A percentile compares a stretch with the other conserved stretches of the same genome.
These are phyloP conservation scores for Venturiaceae sp. DNA, from an alignment of 2,329 filamentous ascomycete species.

Conservation along the genomic window DNA sequence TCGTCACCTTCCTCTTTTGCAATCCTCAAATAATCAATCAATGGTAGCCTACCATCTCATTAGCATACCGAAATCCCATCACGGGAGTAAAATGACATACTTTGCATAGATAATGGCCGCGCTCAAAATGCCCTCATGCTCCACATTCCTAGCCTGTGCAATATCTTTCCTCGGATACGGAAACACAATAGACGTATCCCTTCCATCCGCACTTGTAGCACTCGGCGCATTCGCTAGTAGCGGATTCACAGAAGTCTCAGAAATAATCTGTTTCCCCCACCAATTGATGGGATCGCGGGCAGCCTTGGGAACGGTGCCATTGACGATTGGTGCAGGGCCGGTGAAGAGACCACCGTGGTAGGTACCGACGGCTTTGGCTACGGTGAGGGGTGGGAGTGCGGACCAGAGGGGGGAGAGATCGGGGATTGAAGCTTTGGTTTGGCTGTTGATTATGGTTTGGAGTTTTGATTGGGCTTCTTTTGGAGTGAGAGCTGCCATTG, in stretches of 20 bases:
- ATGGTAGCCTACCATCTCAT: neutral
- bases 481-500: neutral
- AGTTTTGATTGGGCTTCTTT: neutral
- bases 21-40: neutral
- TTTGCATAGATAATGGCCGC: conserved; percentile 4
- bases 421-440: neutral
- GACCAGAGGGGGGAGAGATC: neutral
- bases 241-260: neutral
- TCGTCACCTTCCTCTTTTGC: neutral
- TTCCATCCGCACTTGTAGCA: neutral
- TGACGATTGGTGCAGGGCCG: neutral
- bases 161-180: conserved; percentile 7
- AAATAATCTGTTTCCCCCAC: conserved; percentile 6
- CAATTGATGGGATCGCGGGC: neutral
- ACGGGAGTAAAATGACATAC: neutral
- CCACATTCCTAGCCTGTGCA: conserved; percentile 4
- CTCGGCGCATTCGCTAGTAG: neutral
- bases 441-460: neutral
- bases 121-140: neutral
- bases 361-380: neutral
- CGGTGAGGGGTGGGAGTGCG: neutral
- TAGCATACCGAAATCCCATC: too few relatives aligned
- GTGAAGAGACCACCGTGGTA: conserved; percentile 5
- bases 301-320: neutral
- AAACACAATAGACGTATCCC: neutral